These are phyloP conservation scores for Vaccinium darrowii DNA, from an alignment of 148 eudicot species.

Conservation along the genomic window DNA sequence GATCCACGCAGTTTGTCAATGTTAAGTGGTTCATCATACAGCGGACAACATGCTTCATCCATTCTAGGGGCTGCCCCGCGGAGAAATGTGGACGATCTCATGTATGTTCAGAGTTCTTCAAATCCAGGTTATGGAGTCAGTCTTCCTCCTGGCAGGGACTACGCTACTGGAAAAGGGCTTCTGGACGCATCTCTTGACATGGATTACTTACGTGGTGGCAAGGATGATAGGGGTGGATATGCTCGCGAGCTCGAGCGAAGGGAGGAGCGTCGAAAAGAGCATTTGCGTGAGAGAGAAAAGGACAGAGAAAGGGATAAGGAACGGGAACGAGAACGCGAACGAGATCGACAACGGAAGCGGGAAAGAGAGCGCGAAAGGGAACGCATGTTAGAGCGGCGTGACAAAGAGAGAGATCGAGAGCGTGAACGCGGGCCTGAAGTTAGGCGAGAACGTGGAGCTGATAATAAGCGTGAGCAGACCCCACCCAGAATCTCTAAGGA, in stretches of 20 bases:
- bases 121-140: conserved; percentile 98
- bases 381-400: conserved; percentile 50
- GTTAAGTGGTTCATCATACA: conserved; percentile 56
- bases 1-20: conserved; percentile 57
- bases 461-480: conserved; percentile 67
- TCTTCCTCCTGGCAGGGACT: conserved; percentile 97
- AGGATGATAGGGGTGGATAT: conserved; percentile 54
- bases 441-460: conserved; percentile 55
- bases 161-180: conserved; percentile 83
- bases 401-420: conserved; percentile 66
- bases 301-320: conserved; percentile 66
- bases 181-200: conserved; percentile 62
- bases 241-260: conserved; percentile 62
- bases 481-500: conserved; percentile 72
- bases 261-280: conserved; percentile 74
- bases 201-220: conserved; percentile 61
- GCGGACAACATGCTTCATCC: conserved; percentile 74
- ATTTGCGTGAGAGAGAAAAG: conserved; percentile 60
- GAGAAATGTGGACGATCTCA: conserved; percentile 61
- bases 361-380: conserved; percentile 43
- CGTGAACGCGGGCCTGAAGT: conserved; percentile 57
- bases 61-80: conserved; percentile 91
- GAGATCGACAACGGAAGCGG: conserved; percentile 48
- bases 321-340: conserved; percentile 53
- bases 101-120: conserved; percentile 62